Evolutionary conservation across 805 yeast species (phyloP).

Genomic region (Yamadazyma nakazawae): DNA sequence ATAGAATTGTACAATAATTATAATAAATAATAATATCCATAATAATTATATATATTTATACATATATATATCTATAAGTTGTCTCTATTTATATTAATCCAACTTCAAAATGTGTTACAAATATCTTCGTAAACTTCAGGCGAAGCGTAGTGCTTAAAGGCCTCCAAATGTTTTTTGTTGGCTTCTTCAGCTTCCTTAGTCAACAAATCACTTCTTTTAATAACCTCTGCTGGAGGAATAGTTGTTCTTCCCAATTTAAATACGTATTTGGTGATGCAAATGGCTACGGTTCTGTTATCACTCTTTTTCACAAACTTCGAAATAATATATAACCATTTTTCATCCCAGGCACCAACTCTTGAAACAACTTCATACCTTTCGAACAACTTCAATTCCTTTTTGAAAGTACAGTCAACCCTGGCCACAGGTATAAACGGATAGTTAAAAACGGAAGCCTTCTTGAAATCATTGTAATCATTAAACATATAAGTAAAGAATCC

Average conservation of each 20-base stretch:
- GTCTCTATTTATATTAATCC: too few relatives aligned
- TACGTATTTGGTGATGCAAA: constrained; percentile 74
- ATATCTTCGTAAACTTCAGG: constrained; percentile 11
- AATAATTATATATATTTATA: not conserved
- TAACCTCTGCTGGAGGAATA: constrained; percentile 58
- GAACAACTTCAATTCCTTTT: constrained; percentile 71
- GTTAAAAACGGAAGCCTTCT: constrained; percentile 21
- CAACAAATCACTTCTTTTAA: constrained; percentile 25
- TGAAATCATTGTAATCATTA: constrained; percentile 34
- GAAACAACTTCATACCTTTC: constrained; percentile 53
- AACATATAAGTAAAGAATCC: constrained; percentile 47
- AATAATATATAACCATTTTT: constrained; percentile 77
- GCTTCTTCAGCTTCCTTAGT: constrained; percentile 14
- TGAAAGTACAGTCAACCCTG: constrained; percentile 61
- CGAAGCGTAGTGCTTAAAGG: constrained; percentile 9
- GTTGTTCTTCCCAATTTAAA: constrained; percentile 77
- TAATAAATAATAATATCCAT: not conserved
- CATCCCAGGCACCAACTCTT: constrained; percentile 76
- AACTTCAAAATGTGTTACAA: constrained; percentile 5
- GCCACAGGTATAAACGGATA: constrained; percentile 77
- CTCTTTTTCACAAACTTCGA: constrained; percentile 51
- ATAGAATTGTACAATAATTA: constrained; percentile 1
- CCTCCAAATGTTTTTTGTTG: constrained; percentile 11
- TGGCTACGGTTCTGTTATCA: constrained; percentile 38
- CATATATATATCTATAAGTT: too few relatives aligned